A percentile compares a stretch with the other conserved stretches of the same genome.
Conservation (phyloP, 306 rosid species). For the Urtica urens region DNA sequence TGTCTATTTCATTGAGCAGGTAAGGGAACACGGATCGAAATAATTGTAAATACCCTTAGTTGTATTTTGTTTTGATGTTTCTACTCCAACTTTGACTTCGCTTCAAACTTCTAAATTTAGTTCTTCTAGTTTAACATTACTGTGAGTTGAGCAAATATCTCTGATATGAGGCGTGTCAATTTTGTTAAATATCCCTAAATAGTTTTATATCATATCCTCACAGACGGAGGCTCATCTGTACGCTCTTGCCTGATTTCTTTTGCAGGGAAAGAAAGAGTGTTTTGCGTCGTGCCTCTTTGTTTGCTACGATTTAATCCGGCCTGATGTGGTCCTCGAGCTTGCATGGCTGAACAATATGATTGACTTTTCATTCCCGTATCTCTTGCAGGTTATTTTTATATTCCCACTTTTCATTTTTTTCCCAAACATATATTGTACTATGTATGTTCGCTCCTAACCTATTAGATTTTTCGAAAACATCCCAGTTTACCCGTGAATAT, state of each 20-base stretch:
- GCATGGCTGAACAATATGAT: conserved; percentile 90
- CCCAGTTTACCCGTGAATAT: conserved; percentile 82
- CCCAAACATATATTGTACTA: too few species aligned
- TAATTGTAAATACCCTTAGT: too few species aligned
- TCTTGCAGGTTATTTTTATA: conserved; percentile 51
- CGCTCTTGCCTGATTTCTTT: neutral
- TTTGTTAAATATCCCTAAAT: too few species aligned
- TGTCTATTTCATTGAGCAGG: conserved; percentile 88
- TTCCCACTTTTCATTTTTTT: neutral
- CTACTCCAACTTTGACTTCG: too few species aligned
- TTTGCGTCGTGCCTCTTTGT: conserved; percentile 94
- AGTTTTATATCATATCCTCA: too few species aligned
- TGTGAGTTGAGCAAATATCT: too few species aligned
- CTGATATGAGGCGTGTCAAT: too few species aligned
- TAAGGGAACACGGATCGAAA: conserved; percentile 10
- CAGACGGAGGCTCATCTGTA: neutral
- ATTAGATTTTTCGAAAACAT: conserved; percentile 1
- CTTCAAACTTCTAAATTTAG: too few species aligned
- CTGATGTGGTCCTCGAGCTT: conserved; percentile 81
- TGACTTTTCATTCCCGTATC: conserved; percentile 85
- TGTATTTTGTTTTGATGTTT: neutral
- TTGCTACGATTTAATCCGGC: conserved; percentile 81
- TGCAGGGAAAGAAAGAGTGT: conserved; percentile 97
- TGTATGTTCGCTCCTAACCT: conserved; percentile 2
- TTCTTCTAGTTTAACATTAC: too few species aligned